phyloP scores from a whole-genome alignment of 2,329 filamentous ascomycete species.

The Ophiosphaerella korrae region DNA sequence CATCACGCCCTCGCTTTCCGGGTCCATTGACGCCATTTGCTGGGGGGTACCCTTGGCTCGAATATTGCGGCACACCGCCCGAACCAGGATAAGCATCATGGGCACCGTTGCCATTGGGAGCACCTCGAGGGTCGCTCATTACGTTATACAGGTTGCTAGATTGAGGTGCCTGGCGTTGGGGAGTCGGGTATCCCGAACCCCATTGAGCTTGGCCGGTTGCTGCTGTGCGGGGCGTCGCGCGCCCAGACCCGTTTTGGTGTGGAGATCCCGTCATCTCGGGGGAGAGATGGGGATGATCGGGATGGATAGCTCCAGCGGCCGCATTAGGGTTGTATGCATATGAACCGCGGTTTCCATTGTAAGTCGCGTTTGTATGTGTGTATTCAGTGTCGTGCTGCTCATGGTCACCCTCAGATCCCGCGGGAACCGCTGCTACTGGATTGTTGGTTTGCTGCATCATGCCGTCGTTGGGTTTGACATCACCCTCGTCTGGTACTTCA shows the following conservation, averaged over 20 bases:
- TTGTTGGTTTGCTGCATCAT: conserved; percentile 57
- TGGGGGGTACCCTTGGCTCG: conserved; percentile 60
- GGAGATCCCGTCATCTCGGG: conserved; percentile 85
- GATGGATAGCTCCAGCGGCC: conserved; percentile 68
- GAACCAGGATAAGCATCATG: conserved; percentile 74
- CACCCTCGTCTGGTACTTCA: conserved; percentile 65
- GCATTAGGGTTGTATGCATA: conserved; percentile 77
- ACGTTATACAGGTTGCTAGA: conserved; percentile 88
- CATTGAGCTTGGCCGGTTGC: conserved; percentile 76
- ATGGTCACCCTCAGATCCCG: conserved; percentile 72
- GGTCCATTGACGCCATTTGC: conserved; percentile 66
- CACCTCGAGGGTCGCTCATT: conserved; percentile 77
- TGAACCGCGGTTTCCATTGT: conserved; percentile 71
- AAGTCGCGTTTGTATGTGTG: conserved; percentile 75
- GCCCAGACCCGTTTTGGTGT: conserved; percentile 79
- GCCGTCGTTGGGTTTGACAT: conserved; percentile 67
- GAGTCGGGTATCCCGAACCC: conserved; percentile 73
- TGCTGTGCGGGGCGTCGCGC: conserved; percentile 83
- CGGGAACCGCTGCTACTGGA: conserved; percentile 58
- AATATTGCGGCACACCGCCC: conserved; percentile 63
- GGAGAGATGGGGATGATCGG: conserved; percentile 76
- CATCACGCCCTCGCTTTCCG: conserved; percentile 67
- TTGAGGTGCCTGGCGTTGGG: conserved; percentile 70
- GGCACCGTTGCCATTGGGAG: conserved; percentile 67
- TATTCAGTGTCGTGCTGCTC: conserved; percentile 83